Percentiles rank a stretch among this genome's conserved stretches.
Evolutionary conservation across 2,329 filamentous ascomycete species (phyloP).

Genomic region (Arthrocladium fulminans): DNA sequence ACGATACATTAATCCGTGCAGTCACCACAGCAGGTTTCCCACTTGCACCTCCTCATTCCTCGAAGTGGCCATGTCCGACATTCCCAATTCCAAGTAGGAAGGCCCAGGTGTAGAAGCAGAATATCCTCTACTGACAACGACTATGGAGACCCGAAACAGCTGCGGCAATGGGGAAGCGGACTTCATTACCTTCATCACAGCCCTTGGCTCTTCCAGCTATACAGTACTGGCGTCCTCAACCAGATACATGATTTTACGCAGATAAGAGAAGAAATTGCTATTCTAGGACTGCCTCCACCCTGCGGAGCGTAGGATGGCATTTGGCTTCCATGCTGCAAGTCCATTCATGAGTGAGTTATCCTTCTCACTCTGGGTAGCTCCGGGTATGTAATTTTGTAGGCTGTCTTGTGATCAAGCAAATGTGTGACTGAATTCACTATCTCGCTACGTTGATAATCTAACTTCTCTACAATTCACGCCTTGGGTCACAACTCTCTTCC

Average conservation of each 20-base stretch:
- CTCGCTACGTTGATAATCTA: too few relatives aligned
- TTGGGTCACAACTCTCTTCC: too few relatives aligned
- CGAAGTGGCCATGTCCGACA: neutral
- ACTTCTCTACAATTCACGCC: too few relatives aligned
- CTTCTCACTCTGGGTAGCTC: too few relatives aligned
- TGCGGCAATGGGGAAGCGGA: slow-evolving; percentile 25
- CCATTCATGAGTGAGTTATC: neutral
- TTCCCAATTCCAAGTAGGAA: slow-evolving; percentile 18
- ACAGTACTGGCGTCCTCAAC: slow-evolving; percentile 45
- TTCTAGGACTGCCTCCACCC: slow-evolving; percentile 36
- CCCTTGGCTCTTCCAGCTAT: slow-evolving; percentile 47
- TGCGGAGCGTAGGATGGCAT: neutral
- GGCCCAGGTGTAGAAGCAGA: slow-evolving; percentile 34
- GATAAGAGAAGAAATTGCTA: slow-evolving; percentile 38
- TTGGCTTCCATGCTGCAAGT: neutral
- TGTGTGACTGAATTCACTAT: too few relatives aligned
- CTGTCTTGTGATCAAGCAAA: too few relatives aligned
- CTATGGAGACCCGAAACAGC: slow-evolving; percentile 35
- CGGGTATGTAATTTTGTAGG: too few relatives aligned
- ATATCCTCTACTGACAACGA: slow-evolving; percentile 38
- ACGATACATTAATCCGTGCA: neutral
- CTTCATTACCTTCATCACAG: slow-evolving; percentile 51
- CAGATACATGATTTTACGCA: slow-evolving; percentile 45
- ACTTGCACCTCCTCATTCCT: neutral
- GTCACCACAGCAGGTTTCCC: neutral